A percentile compares a stretch with the other conserved stretches of the same genome.
Conservation (phyloP, 164 flowering plant species). For the Berberis thunbergii region DNA sequence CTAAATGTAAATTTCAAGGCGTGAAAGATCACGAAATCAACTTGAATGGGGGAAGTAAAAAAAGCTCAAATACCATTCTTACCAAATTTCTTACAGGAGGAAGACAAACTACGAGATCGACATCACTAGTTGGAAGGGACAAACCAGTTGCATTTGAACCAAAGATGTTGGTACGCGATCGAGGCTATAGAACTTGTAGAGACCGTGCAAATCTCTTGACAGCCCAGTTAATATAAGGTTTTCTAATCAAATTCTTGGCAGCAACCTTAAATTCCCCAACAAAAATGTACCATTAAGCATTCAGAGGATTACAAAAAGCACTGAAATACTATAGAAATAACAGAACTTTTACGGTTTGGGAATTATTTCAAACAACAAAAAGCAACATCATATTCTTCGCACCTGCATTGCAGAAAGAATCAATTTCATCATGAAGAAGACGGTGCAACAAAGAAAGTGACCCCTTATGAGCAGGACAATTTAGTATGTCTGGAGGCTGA, state of each 20-base stretch:
- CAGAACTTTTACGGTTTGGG: not conserved
- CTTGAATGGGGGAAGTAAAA: not conserved
- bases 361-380: not conserved
- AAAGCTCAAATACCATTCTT: conserved; percentile 12
- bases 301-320: not conserved
- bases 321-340: not conserved
- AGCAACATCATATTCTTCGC: not conserved
- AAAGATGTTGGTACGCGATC: conserved; percentile 81
- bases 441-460: conserved; percentile 59
- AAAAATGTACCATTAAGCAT: conserved; percentile 12
- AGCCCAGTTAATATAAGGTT: conserved; percentile 91
- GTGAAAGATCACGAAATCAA: not conserved
- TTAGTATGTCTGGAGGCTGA: conserved; percentile 59
- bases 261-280: conserved; percentile 53
- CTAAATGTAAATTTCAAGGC: not conserved
- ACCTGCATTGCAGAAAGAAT: conserved; percentile 86
- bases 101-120: conserved; percentile 94
- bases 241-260: conserved; percentile 61
- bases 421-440: conserved; percentile 83
- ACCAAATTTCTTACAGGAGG: conserved; percentile 99
- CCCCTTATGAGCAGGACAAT: conserved; percentile 36
- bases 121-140: conserved; percentile 94
- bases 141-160: conserved; percentile 95
- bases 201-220: conserved; percentile 88
- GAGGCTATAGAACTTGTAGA: conserved; percentile 95